These are phyloP conservation scores for Beauveria rudraprayagi DNA, from an alignment of 2,329 filamentous ascomycete genomes.

Conservation along the genomic window DNA sequence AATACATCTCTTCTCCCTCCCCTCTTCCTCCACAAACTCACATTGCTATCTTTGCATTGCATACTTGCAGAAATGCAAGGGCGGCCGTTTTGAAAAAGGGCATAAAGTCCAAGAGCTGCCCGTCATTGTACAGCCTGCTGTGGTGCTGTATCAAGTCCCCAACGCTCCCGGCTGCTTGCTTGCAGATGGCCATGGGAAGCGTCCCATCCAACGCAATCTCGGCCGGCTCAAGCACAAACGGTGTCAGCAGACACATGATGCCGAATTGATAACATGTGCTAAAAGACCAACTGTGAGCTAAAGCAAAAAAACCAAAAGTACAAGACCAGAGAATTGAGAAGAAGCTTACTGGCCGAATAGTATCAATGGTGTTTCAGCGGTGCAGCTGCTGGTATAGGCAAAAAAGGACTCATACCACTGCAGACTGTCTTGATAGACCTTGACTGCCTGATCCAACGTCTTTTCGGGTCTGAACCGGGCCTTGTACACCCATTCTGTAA, in stretches of 20 bases:
- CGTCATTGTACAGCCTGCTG: background rate
- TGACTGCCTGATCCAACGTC: background rate
- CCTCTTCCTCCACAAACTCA: background rate
- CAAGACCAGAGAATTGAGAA: too few relatives aligned
- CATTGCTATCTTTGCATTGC: background rate
- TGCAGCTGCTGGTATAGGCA: background rate
- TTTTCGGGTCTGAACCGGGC: background rate
- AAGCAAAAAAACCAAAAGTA: background rate
- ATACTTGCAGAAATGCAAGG: background rate
- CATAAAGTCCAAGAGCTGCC: background rate
- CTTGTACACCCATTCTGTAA: constrained; percentile 3
- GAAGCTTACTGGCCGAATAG: constrained; percentile 4
- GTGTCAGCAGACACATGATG: constrained; percentile 2
- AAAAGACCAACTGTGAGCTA: too few relatives aligned
- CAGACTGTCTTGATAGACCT: background rate
- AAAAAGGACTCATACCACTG: constrained; percentile 6
- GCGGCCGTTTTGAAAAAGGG: background rate
- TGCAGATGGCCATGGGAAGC: background rate
- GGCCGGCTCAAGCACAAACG: background rate
- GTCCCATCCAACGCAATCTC: background rate
- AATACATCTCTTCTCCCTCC: background rate
- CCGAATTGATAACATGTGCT: constrained; percentile 5
- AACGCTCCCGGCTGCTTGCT: background rate
- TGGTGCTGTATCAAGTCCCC: background rate
- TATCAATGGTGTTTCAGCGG: background rate